Evolutionary conservation across 441 rosid species (phyloP).

Genomic region (Pelargonium australe): DNA sequence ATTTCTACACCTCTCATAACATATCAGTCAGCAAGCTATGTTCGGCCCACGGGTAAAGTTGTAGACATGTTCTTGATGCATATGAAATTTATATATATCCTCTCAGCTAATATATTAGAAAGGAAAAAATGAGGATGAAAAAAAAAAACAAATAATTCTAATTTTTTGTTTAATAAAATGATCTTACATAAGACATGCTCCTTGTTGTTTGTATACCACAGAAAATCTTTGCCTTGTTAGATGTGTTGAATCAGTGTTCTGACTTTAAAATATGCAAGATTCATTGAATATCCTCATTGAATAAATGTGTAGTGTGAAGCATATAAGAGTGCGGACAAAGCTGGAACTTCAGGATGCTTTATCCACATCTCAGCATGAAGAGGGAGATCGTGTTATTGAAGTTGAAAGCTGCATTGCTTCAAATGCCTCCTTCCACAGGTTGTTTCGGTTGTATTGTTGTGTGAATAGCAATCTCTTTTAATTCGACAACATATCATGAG

Average conservation of each 20-base stretch:
- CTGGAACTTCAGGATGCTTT: conserved; percentile 66
- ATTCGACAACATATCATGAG: conserved; percentile 9
- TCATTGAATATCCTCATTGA: neutral
- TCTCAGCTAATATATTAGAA: neutral
- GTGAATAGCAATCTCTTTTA: neutral
- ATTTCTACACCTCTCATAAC: conserved; percentile 83
- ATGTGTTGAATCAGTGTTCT: no score
- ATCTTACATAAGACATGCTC: no score
- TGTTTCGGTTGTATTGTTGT: conserved; percentile 15
- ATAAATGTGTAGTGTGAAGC: conserved; percentile 56
- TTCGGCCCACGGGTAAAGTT: conserved; percentile 76
- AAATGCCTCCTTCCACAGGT: conserved; percentile 84
- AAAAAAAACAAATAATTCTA: no score
- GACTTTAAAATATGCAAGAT: no score
- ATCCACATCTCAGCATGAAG: conserved; percentile 36
- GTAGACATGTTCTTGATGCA: conserved; percentile 13
- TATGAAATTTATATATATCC: conserved; percentile 5
- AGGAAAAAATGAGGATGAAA: no score
- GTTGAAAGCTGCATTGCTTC: conserved; percentile 70
- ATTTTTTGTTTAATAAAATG: no score
- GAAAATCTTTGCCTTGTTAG: no score
- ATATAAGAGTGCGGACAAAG: conserved; percentile 64
- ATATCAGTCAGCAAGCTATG: conserved; percentile 69
- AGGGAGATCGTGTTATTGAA: conserved; percentile 67
- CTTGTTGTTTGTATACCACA: no score